Conservation (phyloP, 2,329 filamentous ascomycete genomes). For the Neoscytalidium dimidiatum region DNA sequence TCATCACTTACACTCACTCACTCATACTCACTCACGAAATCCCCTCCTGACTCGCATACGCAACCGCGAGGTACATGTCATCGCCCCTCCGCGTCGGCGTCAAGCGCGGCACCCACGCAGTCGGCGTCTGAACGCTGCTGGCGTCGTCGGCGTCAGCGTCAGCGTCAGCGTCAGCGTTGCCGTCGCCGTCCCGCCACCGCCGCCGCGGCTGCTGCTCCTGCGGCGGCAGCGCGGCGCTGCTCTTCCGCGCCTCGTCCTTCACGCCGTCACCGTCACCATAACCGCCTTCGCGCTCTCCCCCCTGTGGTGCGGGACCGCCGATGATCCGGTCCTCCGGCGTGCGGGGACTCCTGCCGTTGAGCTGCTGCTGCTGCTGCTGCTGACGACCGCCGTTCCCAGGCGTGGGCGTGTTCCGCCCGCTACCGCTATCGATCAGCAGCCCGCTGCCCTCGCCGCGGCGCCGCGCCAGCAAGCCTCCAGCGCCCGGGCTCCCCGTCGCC, state of each 20-base stretch:
- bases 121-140: conserved; percentile 45
- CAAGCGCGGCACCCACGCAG: conserved; percentile 61
- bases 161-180: too few relatives aligned
- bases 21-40: not conserved
- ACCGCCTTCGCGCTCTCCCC: too few relatives aligned
- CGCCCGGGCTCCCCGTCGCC: too few relatives aligned
- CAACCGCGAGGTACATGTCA: conserved; percentile 59
- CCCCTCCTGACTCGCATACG: conserved; percentile 22
- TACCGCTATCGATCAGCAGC: conserved; percentile 34
- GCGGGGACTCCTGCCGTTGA: conserved; percentile 25
- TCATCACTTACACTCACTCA: not conserved
- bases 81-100: conserved; percentile 68
- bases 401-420: conserved; percentile 27
- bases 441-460: conserved; percentile 37
- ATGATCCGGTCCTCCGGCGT: conserved; percentile 24
- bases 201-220: not conserved
- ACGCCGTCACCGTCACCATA: conserved; percentile 16
- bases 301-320: not conserved
- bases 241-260: conserved; percentile 2
- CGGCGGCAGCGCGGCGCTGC: not conserved
- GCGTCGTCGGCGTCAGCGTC: not conserved
- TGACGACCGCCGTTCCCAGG: conserved; percentile 27
- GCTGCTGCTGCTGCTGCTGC: not conserved
- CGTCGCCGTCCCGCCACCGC: not conserved
- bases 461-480: conserved; percentile 32